Evolutionary conservation across 2,329 filamentous ascomycete genomes (phyloP).

Genomic region (Westerdykella ornata): DNA sequence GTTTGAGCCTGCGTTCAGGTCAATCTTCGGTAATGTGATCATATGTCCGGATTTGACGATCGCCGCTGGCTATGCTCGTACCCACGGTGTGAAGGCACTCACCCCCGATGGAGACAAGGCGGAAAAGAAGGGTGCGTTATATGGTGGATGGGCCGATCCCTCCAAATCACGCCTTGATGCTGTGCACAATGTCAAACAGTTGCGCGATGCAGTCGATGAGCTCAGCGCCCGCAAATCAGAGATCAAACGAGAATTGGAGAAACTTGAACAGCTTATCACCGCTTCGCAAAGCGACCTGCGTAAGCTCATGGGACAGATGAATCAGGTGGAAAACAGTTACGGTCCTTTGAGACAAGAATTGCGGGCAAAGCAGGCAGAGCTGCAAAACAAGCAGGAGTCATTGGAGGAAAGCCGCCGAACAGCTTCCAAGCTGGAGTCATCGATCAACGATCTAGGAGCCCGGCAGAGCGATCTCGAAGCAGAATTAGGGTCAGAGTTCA

Average conservation of each 20-base stretch:
- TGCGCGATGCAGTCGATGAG: slow-evolving; percentile 66
- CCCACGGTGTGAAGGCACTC: slow-evolving; percentile 85
- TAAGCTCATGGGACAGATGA: slow-evolving; percentile 71
- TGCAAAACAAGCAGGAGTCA: slow-evolving; percentile 66
- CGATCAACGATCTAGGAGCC: slow-evolving; percentile 54
- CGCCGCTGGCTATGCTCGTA: slow-evolving; percentile 84
- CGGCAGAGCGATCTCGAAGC: slow-evolving; percentile 70
- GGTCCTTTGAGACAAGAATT: slow-evolving; percentile 73
- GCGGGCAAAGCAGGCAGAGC: slow-evolving; percentile 63
- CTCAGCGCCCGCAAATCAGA: slow-evolving; percentile 58
- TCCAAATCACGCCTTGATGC: slow-evolving; percentile 81
- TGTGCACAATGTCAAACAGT: slow-evolving; percentile 66
- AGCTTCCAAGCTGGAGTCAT: slow-evolving; percentile 62
- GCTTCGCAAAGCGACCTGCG: slow-evolving; percentile 75
- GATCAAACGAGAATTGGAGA: slow-evolving; percentile 64
- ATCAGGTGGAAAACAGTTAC: slow-evolving; percentile 74
- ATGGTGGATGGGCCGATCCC: slow-evolving; percentile 86
- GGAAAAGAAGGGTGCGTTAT: slow-evolving; percentile 91
- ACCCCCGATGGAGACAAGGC: slow-evolving; percentile 91
- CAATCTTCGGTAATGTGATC: slow-evolving; percentile 92
- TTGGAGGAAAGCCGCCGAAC: slow-evolving; percentile 64
- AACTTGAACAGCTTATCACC: slow-evolving; percentile 83
- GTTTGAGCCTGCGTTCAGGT: slow-evolving; percentile 81
- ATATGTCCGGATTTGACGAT: slow-evolving; percentile 86
- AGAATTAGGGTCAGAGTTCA: slow-evolving; percentile 81